Evolutionary conservation across 2,329 filamentous ascomycete species (phyloP).

Genomic region (Atkinsonella hypoxylon): DNA sequence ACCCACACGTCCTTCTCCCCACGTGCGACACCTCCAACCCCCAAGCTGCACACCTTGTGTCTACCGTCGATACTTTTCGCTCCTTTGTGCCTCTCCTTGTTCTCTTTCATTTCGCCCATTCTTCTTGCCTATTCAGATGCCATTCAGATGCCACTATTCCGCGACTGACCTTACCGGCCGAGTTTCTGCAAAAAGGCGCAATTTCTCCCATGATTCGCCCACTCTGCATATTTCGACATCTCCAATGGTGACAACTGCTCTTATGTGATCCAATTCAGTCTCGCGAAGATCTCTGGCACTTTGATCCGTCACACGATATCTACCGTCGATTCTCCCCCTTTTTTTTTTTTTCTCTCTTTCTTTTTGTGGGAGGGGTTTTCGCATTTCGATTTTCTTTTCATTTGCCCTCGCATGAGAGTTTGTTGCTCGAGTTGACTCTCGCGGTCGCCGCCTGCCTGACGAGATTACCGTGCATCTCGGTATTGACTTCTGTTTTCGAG

Average conservation of each 20-base stretch:
- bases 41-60: neutral
- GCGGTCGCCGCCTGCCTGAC: neutral
- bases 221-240: neutral
- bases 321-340: neutral
- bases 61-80: slow-evolving; percentile 1
- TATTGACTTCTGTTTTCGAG: neutral
- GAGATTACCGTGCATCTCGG: neutral
- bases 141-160: slow-evolving; percentile 2
- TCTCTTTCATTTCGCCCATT: neutral
- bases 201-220: neutral
- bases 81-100: slow-evolving; percentile 1
- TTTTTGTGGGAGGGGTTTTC: neutral
- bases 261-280: neutral
- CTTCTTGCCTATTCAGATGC: slow-evolving; percentile 1
- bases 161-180: neutral
- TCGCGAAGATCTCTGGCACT: neutral
- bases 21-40: slow-evolving; percentile 2
- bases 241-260: neutral
- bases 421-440: neutral
- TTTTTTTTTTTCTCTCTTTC: neutral
- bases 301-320: neutral
- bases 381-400: neutral
- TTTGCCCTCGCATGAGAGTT: neutral
- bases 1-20: slow-evolving; percentile 6
- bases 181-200: slow-evolving; percentile 2